Conservation (phyloP, 148 eudicot species). For the Salicornia ramosissima region DNA sequence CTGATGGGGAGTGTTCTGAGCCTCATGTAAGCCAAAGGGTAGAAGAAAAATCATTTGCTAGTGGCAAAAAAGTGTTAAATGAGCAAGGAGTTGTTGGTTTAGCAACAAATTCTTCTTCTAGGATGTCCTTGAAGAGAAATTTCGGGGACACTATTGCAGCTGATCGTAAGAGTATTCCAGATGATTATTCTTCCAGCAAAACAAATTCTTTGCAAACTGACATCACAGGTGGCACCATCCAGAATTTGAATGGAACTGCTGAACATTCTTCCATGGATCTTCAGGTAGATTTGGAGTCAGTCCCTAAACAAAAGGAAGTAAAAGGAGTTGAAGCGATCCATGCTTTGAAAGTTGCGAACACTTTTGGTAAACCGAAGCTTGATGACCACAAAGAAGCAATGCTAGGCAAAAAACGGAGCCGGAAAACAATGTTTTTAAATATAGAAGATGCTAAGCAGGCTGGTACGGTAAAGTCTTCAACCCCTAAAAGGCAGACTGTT, state of each 20-base stretch:
- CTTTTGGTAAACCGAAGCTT: constrained; percentile 66
- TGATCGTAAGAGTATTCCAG: constrained; percentile 37
- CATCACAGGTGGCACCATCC: constrained; percentile 30
- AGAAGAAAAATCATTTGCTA: constrained; percentile 26
- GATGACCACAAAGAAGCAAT: constrained; percentile 91
- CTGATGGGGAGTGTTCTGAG: constrained; percentile 65
- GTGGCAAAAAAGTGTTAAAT: constrained; percentile 28
- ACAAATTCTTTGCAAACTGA: constrained; percentile 34
- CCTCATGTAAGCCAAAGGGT: constrained; percentile 28
- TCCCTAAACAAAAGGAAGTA: constrained; percentile 60
- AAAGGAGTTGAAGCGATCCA: constrained; percentile 78
- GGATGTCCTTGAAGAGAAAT: constrained; percentile 24
- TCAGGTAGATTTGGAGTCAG: constrained; percentile 45
- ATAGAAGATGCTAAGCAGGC: constrained; percentile 93
- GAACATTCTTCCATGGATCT: constrained; percentile 35
- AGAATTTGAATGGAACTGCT: constrained; percentile 35
- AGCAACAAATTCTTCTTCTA: constrained; percentile 27
- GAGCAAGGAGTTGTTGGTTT: constrained; percentile 38
- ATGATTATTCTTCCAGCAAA: constrained; percentile 26
- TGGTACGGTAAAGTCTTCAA: constrained; percentile 59
- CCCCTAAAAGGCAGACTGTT: constrained; percentile 73
- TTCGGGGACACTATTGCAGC: constrained; percentile 31
- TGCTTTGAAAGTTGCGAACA: constrained; percentile 64
- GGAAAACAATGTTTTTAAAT: constrained; percentile 90
- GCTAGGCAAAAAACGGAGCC: constrained; percentile 87